Conservation (phyloP, 2,329 filamentous ascomycete species). For the Phialophora macrospora region DNA sequence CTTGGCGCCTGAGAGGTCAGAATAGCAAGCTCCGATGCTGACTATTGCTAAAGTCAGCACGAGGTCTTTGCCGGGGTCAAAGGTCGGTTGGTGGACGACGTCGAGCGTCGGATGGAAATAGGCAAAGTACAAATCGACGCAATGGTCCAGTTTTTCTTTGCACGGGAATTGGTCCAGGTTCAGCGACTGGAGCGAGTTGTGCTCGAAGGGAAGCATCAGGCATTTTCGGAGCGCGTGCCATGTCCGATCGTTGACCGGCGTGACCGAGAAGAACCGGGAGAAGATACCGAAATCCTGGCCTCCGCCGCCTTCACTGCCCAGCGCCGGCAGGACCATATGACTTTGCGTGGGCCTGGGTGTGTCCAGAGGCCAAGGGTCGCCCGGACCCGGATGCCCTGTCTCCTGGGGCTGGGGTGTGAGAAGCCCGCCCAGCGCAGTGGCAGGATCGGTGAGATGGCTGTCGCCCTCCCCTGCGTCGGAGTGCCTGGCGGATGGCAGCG, state of each 20-base stretch:
- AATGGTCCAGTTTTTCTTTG: constrained; percentile 21
- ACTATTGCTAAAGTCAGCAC: constrained; percentile 11
- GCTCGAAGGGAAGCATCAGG: neutral
- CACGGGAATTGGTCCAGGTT: constrained; percentile 2
- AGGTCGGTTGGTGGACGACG: constrained; percentile 21
- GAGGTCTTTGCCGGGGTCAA: constrained; percentile 16
- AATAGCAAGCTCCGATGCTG: constrained; percentile 22
- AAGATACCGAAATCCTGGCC: neutral
- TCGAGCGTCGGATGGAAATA: constrained; percentile 20
- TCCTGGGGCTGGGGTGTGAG: constrained; percentile 9
- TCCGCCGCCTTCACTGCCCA: neutral
- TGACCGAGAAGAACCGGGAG: neutral
- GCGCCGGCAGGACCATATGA: constrained; percentile 1
- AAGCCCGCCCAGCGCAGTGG: neutral
- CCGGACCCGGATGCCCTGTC: neutral
- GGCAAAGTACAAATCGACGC: constrained; percentile 23
- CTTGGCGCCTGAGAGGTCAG: constrained; percentile 1
- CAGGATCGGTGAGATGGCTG: constrained; percentile 12
- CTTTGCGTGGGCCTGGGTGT: neutral
- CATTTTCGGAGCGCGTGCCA: neutral
- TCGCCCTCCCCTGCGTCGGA: neutral
- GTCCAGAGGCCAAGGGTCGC: constrained; percentile 21
- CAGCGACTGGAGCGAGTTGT: neutral
- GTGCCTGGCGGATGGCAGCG: no score
- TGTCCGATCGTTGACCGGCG: neutral